Percentiles rank a stretch among this genome's conserved stretches.
phyloP scores from a whole-genome alignment of 1,284 basidiomycete genomes.

The Dichomitus squalens region DNA sequence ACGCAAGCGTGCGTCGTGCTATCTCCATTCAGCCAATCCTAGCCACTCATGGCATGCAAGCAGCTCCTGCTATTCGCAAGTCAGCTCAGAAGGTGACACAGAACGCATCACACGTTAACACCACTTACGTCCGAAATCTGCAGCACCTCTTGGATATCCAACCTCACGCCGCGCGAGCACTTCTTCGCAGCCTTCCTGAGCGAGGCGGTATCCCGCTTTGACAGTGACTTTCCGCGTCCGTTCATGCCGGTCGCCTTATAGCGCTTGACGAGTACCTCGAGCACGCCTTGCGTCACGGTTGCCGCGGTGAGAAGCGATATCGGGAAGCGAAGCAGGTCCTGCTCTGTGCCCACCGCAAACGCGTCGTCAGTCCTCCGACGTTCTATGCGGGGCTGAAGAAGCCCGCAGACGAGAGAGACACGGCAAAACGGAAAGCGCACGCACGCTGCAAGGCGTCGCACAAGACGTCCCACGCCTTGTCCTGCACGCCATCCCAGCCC shows the following conservation, averaged over 20 bases:
- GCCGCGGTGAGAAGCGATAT: constrained; percentile 53
- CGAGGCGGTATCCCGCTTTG: constrained; percentile 21
- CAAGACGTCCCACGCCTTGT: constrained; percentile 51
- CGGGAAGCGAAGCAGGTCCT: constrained; percentile 51
- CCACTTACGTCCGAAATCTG: constrained; percentile 12
- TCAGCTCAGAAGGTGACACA: not conserved
- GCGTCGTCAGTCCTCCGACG: not conserved
- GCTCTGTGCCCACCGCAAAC: constrained; percentile 37
- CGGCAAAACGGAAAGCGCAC: not conserved
- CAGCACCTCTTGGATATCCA: constrained; percentile 39
- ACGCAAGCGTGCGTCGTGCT: no score
- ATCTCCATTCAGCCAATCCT: not conserved
- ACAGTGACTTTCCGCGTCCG: constrained; percentile 16
- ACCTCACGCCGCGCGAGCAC: constrained; percentile 41
- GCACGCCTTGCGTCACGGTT: constrained; percentile 47
- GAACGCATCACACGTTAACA: no score
- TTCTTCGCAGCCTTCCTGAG: constrained; percentile 33
- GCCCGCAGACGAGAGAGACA: not conserved
- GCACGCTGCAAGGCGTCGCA: constrained; percentile 49
- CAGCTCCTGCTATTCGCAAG: constrained; percentile 4
- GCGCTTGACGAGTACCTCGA: constrained; percentile 39
- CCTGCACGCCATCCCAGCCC: constrained; percentile 48
- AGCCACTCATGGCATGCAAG: constrained; percentile 12
- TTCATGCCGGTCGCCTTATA: constrained; percentile 35
- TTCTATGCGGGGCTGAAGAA: not conserved